phyloP scores from a whole-genome alignment of 345 rosid species.

The Microcos paniculata region DNA sequence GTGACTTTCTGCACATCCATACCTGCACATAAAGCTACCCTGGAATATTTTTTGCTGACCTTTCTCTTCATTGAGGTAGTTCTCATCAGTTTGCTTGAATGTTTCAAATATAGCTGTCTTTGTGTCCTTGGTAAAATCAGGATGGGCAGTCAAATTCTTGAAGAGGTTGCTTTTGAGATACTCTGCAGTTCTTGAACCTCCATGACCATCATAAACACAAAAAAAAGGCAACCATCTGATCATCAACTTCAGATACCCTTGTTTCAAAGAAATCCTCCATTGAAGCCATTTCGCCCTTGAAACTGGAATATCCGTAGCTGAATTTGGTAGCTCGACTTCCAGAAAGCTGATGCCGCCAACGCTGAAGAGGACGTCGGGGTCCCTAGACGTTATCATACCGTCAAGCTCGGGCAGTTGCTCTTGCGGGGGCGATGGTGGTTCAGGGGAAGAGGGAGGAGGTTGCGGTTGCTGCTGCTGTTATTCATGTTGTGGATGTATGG shows the following conservation, averaged over 20 bases:
- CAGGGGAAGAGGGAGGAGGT: not conserved
- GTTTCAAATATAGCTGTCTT: constrained; percentile 46
- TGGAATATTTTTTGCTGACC: constrained; percentile 41
- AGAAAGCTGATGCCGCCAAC: constrained; percentile 51
- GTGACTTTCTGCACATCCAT: constrained; percentile 59
- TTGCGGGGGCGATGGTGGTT: not conserved
- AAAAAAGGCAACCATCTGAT: constrained; percentile 56
- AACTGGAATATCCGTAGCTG: constrained; percentile 64
- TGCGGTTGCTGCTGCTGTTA: constrained; percentile 2
- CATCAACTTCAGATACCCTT: too few relatives aligned
- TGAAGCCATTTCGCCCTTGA: too few relatives aligned
- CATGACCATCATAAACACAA: constrained; percentile 73
- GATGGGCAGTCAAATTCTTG: constrained; percentile 46
- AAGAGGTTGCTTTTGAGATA: constrained; percentile 50
- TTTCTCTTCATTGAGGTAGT: constrained; percentile 43
- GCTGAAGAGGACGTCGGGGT: constrained; percentile 40
- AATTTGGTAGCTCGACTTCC: constrained; percentile 32
- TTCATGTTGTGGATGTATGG: too few relatives aligned
- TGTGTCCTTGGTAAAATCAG: constrained; percentile 39
- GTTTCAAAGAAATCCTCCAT: too few relatives aligned
- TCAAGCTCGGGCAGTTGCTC: not conserved
- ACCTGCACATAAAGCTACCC: constrained; percentile 43
- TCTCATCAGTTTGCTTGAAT: constrained; percentile 42
- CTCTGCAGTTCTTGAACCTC: constrained; percentile 52
- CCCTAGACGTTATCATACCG: constrained; percentile 31